Evolutionary conservation across 2,329 filamentous ascomycete species (phyloP).

Genomic region (Periconia macrospinosa): DNA sequence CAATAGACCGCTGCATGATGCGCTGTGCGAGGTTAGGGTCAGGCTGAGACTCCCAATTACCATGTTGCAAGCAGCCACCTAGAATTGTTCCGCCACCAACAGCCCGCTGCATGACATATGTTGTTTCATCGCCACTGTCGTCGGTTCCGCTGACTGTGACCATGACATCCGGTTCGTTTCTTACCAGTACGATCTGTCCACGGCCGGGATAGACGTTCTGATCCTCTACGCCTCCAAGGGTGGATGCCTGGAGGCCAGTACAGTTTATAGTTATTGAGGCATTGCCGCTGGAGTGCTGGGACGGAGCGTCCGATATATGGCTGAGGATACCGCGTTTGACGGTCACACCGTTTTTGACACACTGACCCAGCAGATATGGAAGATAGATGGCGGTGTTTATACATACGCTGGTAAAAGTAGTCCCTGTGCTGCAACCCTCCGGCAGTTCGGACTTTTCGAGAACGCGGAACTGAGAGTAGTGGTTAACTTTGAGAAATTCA

Average conservation of each 20-base stretch:
- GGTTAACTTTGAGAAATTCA: conserved; percentile 2
- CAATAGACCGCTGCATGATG: conserved; percentile 79
- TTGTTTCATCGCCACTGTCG: conserved; percentile 70
- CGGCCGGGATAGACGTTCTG: conserved; percentile 71
- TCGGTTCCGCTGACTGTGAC: conserved; percentile 70
- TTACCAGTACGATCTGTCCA: conserved; percentile 81
- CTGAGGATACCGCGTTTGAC: conserved; percentile 49
- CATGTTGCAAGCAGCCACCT: conserved; percentile 81
- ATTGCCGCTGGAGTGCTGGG: conserved; percentile 58
- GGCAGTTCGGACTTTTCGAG: conserved; percentile 61
- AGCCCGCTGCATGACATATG: conserved; percentile 83
- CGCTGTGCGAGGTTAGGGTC: conserved; percentile 78
- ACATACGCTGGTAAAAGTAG: conserved; percentile 80
- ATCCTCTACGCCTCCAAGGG: conserved; percentile 82
- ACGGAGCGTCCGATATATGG: conserved; percentile 73
- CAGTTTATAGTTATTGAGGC: conserved; percentile 80
- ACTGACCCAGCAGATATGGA: conserved; percentile 81
- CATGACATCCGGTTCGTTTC: conserved; percentile 77
- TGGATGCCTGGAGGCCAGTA: conserved; percentile 74
- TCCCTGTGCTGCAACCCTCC: conserved; percentile 69
- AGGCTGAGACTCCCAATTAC: conserved; percentile 76
- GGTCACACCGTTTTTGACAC: conserved; percentile 70
- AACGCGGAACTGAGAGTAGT: conserved; percentile 59
- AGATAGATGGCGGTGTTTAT: conserved; percentile 91
- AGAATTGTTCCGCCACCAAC: conserved; percentile 76